Evolutionary conservation across 108 stramenopile species (phyloP).

Genomic region (Schizochytrium sp.): DNA sequence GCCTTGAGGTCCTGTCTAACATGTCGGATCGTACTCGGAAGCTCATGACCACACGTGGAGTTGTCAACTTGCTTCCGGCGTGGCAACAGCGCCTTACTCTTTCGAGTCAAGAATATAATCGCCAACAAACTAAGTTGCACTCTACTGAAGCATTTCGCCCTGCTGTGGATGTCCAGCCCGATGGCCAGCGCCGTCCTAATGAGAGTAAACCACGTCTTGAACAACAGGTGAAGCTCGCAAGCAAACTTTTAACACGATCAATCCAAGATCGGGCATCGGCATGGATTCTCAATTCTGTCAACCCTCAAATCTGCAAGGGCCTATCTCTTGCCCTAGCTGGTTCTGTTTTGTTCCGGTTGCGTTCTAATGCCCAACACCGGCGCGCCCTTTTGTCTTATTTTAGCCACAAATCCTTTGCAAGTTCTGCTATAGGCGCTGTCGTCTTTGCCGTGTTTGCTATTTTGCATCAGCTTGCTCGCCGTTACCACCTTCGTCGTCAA

Average conservation of each 20-base stretch:
- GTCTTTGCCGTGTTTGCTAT: constrained; percentile 29
- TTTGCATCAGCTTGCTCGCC: background rate
- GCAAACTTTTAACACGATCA: constrained; percentile 21
- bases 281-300: constrained; percentile 17
- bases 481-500: background rate
- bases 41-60: constrained; percentile 57
- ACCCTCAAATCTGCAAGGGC: constrained; percentile 45
- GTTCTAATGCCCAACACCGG: background rate
- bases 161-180: background rate
- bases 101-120: constrained; percentile 1
- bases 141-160: constrained; percentile 36
- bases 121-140: background rate
- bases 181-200: background rate
- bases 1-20: constrained; percentile 37
- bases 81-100: constrained; percentile 51
- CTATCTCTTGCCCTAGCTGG: background rate
- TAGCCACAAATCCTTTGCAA: background rate
- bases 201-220: background rate
- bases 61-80: constrained; percentile 1
- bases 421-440: constrained; percentile 20
- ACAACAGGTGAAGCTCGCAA: constrained; percentile 1
- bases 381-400: background rate
- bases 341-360: background rate
- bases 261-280: background rate
- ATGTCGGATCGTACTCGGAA: constrained; percentile 46